A percentile compares a stretch with the other conserved stretches of the same genome.
Evolutionary conservation across 2,329 filamentous ascomycete species (phyloP).

Genomic region (Cercospora brassicicola): DNA sequence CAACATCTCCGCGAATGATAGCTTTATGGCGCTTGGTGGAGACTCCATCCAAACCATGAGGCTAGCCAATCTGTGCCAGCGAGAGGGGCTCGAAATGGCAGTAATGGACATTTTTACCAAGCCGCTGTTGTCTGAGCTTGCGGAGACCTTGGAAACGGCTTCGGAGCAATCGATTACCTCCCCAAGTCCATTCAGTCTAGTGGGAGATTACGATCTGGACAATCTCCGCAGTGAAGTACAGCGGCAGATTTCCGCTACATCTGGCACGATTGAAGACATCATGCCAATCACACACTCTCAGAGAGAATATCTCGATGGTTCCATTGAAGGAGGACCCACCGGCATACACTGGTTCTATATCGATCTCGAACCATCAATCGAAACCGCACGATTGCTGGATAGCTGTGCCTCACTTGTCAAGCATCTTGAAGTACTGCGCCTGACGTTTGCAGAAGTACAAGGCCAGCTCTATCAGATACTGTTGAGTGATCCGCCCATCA

Average conservation of each 20-base stretch:
- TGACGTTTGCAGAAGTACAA: neutral
- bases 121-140: slow-evolving; percentile 5
- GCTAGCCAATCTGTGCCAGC: slow-evolving; percentile 1
- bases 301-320: slow-evolving; percentile 1
- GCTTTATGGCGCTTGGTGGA: slow-evolving; percentile 49
- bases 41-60: slow-evolving; percentile 20
- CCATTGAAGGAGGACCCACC: neutral
- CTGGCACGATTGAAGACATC: neutral
- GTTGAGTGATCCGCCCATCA: neutral
- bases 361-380: neutral
- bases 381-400: neutral
- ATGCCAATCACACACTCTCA: slow-evolving; percentile 1
- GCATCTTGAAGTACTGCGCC: neutral
- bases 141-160: neutral
- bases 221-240: neutral
- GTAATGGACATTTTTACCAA: slow-evolving; percentile 43
- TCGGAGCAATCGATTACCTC: neutral
- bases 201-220: neutral
- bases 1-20: slow-evolving; percentile 33
- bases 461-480: neutral
- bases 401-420: neutral
- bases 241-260: neutral
- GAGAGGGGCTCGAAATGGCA: neutral
- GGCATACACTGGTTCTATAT: slow-evolving; percentile 1
- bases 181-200: neutral